A percentile compares a stretch with the other conserved stretches of the same genome.
These are phyloP conservation scores for Penicillium sp. DNA, from an alignment of 2,329 filamentous ascomycete genomes.

Conservation along the genomic window DNA sequence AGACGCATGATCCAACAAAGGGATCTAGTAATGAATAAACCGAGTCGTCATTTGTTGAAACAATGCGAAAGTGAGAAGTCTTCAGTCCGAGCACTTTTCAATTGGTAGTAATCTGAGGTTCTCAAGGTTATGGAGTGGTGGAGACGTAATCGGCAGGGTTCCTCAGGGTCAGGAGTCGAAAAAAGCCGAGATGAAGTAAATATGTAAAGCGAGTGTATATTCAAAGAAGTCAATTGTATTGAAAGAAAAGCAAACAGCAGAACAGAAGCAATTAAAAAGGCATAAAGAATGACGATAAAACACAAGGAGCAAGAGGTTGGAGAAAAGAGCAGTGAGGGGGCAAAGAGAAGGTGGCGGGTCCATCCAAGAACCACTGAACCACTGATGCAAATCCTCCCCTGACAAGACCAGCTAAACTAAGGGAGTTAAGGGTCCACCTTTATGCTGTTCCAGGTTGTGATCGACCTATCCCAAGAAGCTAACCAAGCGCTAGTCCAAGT, in stretches of 20 bases:
- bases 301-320: constrained; percentile 2
- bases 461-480: constrained; percentile 8
- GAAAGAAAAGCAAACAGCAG: neutral
- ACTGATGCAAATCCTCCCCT: constrained; percentile 12
- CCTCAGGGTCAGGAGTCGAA: neutral
- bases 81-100: neutral
- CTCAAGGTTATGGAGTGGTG: neutral
- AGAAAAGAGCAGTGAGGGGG: constrained; percentile 9
- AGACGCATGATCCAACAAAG: constrained; percentile 36
- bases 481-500: constrained; percentile 5
- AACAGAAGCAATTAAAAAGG: neutral
- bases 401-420: constrained; percentile 7
- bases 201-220: neutral
- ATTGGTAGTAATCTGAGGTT: neutral
- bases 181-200: neutral
- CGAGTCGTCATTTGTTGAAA: constrained; percentile 8
- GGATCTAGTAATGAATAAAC: constrained; percentile 6
- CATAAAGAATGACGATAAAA: neutral
- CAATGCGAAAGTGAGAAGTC: neutral
- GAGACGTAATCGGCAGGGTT: neutral
- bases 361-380: neutral
- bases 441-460: constrained; percentile 6
- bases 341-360: neutral
- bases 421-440: constrained; percentile 2
- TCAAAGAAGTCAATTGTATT: neutral